Conservation (phyloP, 805 yeast genomes). For the Zygosaccharomyces pseudorouxii region DNA sequence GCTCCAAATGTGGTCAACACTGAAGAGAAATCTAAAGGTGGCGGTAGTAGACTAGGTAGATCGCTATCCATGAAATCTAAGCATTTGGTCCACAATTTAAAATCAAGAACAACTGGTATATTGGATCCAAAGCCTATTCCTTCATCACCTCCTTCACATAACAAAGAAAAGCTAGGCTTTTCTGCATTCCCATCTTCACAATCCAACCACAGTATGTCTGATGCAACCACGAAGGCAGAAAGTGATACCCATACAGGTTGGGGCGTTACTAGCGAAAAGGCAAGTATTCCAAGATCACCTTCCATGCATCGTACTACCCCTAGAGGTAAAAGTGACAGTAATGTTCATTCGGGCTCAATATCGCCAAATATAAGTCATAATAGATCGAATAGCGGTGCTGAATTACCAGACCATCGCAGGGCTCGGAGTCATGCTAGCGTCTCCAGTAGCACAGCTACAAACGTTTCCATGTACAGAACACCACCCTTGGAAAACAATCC, state of each 20-base stretch:
- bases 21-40: constrained; percentile 13
- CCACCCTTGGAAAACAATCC: constrained; percentile 21
- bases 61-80: constrained; percentile 35
- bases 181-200: constrained; percentile 1
- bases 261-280: constrained; percentile 26
- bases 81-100: constrained; percentile 24
- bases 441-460: constrained; percentile 10
- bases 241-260: constrained; percentile 35
- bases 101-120: constrained; percentile 18
- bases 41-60: constrained; percentile 25
- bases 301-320: constrained; percentile 12
- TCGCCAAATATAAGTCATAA: constrained; percentile 1
- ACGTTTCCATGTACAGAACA: constrained; percentile 25
- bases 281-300: constrained; percentile 1
- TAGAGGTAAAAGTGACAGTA: constrained; percentile 32
- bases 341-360: constrained; percentile 12
- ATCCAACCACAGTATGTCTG: neutral
- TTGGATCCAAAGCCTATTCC: constrained; percentile 12
- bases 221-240: constrained; percentile 7
- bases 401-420: constrained; percentile 10
- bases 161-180: neutral
- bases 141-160: constrained; percentile 9
- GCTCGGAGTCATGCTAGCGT: constrained; percentile 13
- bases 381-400: constrained; percentile 3
- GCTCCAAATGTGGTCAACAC: neutral